phyloP scores from a whole-genome alignment of 371 early-diverging fungal species.

The Mucor piriformis region DNA sequence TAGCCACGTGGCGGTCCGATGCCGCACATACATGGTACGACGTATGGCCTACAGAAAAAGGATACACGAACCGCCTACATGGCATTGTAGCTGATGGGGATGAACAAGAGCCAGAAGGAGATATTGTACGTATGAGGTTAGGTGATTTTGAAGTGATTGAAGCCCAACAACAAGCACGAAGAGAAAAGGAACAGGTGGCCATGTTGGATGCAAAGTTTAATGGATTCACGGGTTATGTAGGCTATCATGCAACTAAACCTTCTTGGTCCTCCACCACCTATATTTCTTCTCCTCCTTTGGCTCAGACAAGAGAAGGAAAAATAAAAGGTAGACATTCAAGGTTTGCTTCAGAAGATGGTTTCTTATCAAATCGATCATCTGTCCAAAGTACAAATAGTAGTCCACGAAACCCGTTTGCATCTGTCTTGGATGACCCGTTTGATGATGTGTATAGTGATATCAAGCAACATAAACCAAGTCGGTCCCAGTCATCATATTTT shows the following conservation, averaged over 20 bases:
- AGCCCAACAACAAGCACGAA: slow-evolving; percentile 32
- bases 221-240: slow-evolving; percentile 43
- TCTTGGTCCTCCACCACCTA: slow-evolving; percentile 15
- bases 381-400: neutral
- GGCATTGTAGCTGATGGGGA: slow-evolving; percentile 31
- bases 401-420: slow-evolving; percentile 11
- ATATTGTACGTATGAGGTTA: slow-evolving; percentile 34
- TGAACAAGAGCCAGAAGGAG: slow-evolving; percentile 14
- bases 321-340: slow-evolving; percentile 5
- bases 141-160: slow-evolving; percentile 46
- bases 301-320: slow-evolving; percentile 13
- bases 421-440: slow-evolving; percentile 40
- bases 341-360: slow-evolving; percentile 13
- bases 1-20: slow-evolving; percentile 42
- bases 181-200: slow-evolving; percentile 41
- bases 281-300: slow-evolving; percentile 14
- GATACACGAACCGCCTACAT: slow-evolving; percentile 35
- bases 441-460: slow-evolving; percentile 32
- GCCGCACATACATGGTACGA: slow-evolving; percentile 49
- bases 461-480: slow-evolving; percentile 29
- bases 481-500: slow-evolving; percentile 43
- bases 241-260: slow-evolving; percentile 13
- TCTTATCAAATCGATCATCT: neutral
- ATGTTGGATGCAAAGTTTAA: slow-evolving; percentile 49
- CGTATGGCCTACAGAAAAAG: slow-evolving; percentile 42